Evolutionary conservation across 805 yeast genomes (phyloP), one percentile per base, ranked within the genome.

Genomic region (Starmerella etchellsii): DNA sequence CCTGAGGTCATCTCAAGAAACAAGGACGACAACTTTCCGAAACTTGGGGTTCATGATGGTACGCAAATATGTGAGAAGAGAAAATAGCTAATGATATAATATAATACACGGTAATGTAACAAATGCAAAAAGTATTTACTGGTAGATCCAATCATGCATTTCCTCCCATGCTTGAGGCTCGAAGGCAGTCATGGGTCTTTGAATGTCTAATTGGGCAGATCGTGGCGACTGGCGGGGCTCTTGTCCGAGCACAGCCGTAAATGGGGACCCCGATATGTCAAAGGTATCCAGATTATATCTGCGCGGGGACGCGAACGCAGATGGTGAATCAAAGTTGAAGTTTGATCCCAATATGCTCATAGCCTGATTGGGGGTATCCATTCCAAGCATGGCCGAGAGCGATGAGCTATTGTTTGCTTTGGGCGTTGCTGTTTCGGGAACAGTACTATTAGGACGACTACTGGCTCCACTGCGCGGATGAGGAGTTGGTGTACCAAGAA

Each of bases 141-240:
- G 31, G 15, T 28, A 28, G 33, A 47, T 51, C 53, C 53, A 49
- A 37, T 49, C 53, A 24, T 51, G 50, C 39, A 49, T 41, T 9
- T 49, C 53, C 31, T 49, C 53, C 53, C 53, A 49, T 2, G 45
- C 50, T 7, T 51, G 41, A 1, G 53, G 53, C 37, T 49, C 53
- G 22, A 49, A 49, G 13, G 53, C 50, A 4, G 53, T 44, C 51
- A 49, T 47, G 5, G 53, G 34, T 3, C 53, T 36, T 34, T 41
- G 48, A 26, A 49, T 49, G 18, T 48, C 52, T 30, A 41, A 35
- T n/a, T 35, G 42, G n/a, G 43, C 21, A 3, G 44, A 35, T 10
- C 49, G 31, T 3, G 51, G 51, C 26, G 51, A 47, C 14, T 40
- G 42, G n/a, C 50, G 44, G 9, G 45, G 24, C 33, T 42, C 51